phyloP scores from a whole-genome alignment of 345 rosid genomes.

The Populus deltoides region DNA sequence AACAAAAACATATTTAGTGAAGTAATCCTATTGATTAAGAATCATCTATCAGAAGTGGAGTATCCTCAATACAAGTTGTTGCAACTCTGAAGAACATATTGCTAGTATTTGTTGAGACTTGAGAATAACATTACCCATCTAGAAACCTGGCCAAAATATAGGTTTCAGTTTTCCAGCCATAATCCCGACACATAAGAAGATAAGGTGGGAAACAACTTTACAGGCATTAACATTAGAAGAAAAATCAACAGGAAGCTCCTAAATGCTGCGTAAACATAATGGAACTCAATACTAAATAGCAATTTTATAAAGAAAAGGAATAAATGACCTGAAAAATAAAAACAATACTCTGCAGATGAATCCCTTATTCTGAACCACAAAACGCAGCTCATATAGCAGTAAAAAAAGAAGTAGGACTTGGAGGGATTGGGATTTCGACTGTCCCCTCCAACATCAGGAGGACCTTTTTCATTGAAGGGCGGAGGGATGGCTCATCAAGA shows the following conservation, averaged over 20 bases:
- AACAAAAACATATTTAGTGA: too few relatives aligned
- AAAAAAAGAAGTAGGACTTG: slow-evolving; percentile 14
- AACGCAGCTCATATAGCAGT: not conserved
- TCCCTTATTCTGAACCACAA: not conserved
- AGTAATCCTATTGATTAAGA: too few relatives aligned
- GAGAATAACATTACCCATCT: not conserved
- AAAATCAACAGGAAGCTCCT: too few relatives aligned
- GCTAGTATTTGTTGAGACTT: not conserved
- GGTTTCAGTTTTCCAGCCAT: not conserved
- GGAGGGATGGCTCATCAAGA: slow-evolving; percentile 18
- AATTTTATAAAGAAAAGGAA: too few relatives aligned
- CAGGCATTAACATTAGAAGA: too few relatives aligned
- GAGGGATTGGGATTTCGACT: slow-evolving; percentile 22
- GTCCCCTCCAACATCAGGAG: slow-evolving; percentile 25
- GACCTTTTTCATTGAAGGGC: slow-evolving; percentile 28
- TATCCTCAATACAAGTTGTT: not conserved
- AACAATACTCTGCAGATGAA: too few relatives aligned
- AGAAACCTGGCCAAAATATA: not conserved
- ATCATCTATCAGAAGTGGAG: not conserved
- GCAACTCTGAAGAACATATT: not conserved
- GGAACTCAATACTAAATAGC: too few relatives aligned
- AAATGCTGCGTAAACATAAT: too few relatives aligned
- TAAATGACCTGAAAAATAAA: too few relatives aligned
- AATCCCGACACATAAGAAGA: not conserved
- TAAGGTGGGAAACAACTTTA: too few relatives aligned